Evolutionary conservation across 23 red algal genomes (phyloP).

Genomic region (Agarophyton chilense): DNA sequence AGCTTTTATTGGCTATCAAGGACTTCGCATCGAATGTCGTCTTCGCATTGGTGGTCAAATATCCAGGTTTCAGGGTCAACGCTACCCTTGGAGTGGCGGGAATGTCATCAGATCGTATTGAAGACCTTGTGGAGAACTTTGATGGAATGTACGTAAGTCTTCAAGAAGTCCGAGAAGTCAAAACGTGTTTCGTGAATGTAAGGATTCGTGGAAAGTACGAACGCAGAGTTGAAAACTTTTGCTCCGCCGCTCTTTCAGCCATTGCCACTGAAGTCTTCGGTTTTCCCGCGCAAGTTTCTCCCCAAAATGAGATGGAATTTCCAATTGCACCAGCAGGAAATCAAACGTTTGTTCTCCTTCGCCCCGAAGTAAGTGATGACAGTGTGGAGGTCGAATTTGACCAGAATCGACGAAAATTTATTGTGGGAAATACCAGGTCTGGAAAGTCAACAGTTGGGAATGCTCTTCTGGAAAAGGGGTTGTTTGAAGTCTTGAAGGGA

Average conservation of each 20-base stretch:
- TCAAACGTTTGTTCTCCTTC: neutral
- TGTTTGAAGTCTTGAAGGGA: neutral
- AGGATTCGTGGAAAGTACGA: slow-evolving; percentile 15
- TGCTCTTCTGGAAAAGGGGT: neutral
- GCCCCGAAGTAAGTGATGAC: neutral
- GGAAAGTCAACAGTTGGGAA: neutral
- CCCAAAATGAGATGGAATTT: neutral
- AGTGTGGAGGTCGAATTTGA: neutral
- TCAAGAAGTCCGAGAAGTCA: neutral
- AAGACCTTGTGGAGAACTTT: neutral
- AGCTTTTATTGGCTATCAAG: neutral
- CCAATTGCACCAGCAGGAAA: neutral
- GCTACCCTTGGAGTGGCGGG: neutral
- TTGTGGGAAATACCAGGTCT: neutral
- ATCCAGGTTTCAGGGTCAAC: neutral
- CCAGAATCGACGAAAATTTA: neutral
- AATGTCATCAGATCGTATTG: neutral
- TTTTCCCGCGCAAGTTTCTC: neutral
- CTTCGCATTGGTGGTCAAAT: slow-evolving; percentile 1
- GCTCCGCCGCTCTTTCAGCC: neutral
- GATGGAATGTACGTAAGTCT: neutral
- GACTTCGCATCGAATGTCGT: neutral
- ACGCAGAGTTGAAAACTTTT: neutral
- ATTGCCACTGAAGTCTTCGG: neutral
- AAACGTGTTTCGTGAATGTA: neutral